Evolutionary conservation across 2,329 filamentous ascomycete species (phyloP), one percentile per base, ranked within the genome.

Genomic region (Clonostachys rhizophaga): DNA sequence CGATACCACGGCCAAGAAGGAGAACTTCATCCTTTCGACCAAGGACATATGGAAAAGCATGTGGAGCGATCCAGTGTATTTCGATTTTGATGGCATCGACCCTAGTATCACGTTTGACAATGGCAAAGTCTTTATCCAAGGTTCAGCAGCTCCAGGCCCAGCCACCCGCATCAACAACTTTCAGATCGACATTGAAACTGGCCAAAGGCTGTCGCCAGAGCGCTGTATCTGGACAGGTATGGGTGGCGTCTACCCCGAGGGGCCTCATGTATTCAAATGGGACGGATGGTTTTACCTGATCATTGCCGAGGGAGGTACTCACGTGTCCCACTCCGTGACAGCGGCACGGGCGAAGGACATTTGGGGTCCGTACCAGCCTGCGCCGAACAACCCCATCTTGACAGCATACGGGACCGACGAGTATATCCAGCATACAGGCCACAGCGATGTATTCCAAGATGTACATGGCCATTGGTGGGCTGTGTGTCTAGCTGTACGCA

Each of bases 231-330:
- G 74, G 60, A 71, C 71, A 18, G 76, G 75, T 4, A 72, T 66
- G 2, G 69, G 69, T 1, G 68, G 5, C 36, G 60, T 47, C 52
- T 68, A 54, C 11, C 61, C 78, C 0, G 79, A 81, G 52, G 79
- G 78, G 0, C 77, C 79, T 41, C 67, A 69, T 44, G 61, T 70
- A 14, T 64, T 64, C 52, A 67, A 66, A 45, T 56, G 57, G 3
- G 64, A 58, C 5, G 55, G 51, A 4, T 69, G 61, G 34, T 71
- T 65, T 47, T 71, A 69, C 48, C 58, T 71, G 6, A 60, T 71
- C n/a, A 67, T 67, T 2, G 65, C 67, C 1, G 68, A 71, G 47
- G 68, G 68, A 0, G 67, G 68, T 6, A 69, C 66, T 6, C 52
- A 54, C 42, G 57, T 54, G 16, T 52, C 55, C 11, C 63, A 66